These are phyloP conservation scores for Colletotrichum aenigma DNA, from an alignment of 2,329 filamentous ascomycete species.

Conservation along the genomic window DNA sequence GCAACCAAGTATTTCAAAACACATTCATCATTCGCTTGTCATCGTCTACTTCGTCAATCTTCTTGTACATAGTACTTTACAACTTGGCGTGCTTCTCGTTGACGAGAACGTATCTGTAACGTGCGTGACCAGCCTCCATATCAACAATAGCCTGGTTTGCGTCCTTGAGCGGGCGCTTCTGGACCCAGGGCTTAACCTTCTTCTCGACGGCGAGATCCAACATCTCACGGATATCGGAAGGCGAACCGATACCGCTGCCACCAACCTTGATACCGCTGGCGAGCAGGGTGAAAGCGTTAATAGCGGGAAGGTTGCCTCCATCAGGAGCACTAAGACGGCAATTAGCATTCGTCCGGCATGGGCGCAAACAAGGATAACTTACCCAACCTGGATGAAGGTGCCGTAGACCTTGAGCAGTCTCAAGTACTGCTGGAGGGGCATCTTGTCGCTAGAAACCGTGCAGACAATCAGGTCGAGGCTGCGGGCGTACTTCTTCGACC, in stretches of 20 bases:
- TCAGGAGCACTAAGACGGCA: slow-evolving; percentile 51
- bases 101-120: slow-evolving; percentile 45
- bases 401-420: slow-evolving; percentile 40
- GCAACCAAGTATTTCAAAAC: neutral
- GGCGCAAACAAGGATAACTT: neutral
- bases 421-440: slow-evolving; percentile 64
- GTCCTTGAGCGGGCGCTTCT: slow-evolving; percentile 54
- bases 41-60: neutral
- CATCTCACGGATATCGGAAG: slow-evolving; percentile 58
- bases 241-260: slow-evolving; percentile 45
- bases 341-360: neutral
- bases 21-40: neutral
- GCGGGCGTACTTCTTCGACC: slow-evolving; percentile 54
- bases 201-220: slow-evolving; percentile 57
- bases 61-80: neutral
- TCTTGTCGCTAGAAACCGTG: slow-evolving; percentile 50
- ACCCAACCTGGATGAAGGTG: slow-evolving; percentile 27
- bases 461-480: slow-evolving; percentile 63
- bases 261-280: slow-evolving; percentile 53
- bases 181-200: slow-evolving; percentile 57
- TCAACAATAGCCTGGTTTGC: slow-evolving; percentile 57
- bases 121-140: slow-evolving; percentile 54
- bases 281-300: slow-evolving; percentile 61
- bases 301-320: slow-evolving; percentile 33
- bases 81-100: slow-evolving; percentile 34